Evolutionary conservation across 768 basidiomycete species (phyloP), one percentile per base, ranked within the genome.

Genomic region (Obba rivulosa): DNA sequence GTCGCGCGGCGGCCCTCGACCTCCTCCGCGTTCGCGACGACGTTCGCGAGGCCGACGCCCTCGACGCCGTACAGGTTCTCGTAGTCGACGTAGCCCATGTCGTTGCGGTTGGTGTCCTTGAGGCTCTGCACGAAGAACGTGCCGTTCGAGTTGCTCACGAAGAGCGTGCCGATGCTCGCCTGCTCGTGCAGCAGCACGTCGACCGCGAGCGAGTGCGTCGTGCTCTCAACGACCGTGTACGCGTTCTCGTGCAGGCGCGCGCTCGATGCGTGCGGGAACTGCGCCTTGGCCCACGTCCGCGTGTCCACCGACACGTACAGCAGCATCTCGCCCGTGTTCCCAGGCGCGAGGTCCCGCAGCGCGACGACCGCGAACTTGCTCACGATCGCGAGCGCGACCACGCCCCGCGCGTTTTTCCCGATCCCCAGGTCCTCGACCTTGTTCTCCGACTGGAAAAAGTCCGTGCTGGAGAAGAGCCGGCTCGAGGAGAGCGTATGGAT

Each of bases 191-290:
- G 75, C 43, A 95, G 80, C 40, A 98, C 94, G 61, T 99, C 96
- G 34, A 99, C 89, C 3, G 87, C 91, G 21, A 99, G 77, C 7
- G 94, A 97, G 62, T 97, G 92, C 0, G 85, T 83, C 8, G 92
- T 94, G 3, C 85, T 87, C 66, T 98, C 93, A 50, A 99, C 86
- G 57, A 99, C 83, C 9, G 96, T 99, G 64, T 99, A 97, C 5
- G 90, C 89, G 62, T 95, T 94, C 69, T 94, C 92, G 7, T 83
- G 78, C 13, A 96, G 76, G 31, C 77, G 75, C 2, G 87, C 84
- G 2, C 79, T 81, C 0, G 82, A 84, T 2, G 88, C 85, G 60
- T 96, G 96, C 2, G 96, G 96, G 74, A 99, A 98, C 51, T 83
- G 81, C 2, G 91, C 92, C 57, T 85, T 82, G 2, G 87, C 85